phyloP scores from a whole-genome alignment of 1,284 basidiomycete genomes.

The Pseudozyma thailandica region DNA sequence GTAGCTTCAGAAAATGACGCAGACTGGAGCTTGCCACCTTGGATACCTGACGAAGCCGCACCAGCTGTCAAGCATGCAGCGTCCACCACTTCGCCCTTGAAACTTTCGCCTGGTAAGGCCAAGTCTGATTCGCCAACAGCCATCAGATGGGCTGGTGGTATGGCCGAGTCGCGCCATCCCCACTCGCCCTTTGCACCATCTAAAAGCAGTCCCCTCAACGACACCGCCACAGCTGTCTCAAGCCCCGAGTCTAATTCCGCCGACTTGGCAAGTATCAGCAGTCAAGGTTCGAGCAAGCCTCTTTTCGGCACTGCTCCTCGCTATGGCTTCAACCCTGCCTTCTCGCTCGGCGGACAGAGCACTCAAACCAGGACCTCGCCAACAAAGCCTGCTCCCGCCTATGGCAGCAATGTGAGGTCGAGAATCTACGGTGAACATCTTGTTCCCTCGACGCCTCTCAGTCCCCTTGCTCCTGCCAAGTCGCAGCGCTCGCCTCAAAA shows the following conservation, averaged over 20 bases:
- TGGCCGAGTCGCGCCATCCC: background rate
- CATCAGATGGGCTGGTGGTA: slow-evolving; percentile 4
- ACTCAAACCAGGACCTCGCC: slow-evolving; percentile 7
- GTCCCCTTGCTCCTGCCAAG: slow-evolving; percentile 9
- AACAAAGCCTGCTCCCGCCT: slow-evolving; percentile 27
- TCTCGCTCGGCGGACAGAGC: slow-evolving; percentile 21
- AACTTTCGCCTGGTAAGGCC: slow-evolving; percentile 6
- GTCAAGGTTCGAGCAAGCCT: slow-evolving; percentile 18
- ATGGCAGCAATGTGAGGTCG: slow-evolving; percentile 22
- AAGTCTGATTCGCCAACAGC: slow-evolving; percentile 11
- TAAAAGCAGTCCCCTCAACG: slow-evolving; percentile 14
- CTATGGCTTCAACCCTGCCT: slow-evolving; percentile 32
- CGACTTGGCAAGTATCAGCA: slow-evolving; percentile 2
- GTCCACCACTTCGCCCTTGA: background rate
- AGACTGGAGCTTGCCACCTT: too few species aligned
- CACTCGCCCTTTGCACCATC: slow-evolving; percentile 8
- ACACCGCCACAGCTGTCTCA: background rate
- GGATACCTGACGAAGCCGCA: too few species aligned
- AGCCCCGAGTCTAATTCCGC: slow-evolving; percentile 3
- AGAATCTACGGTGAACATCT: slow-evolving; percentile 21
- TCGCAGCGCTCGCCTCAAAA: slow-evolving; percentile 3
- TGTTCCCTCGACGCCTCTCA: slow-evolving; percentile 5
- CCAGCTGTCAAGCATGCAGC: background rate
- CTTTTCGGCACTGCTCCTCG: slow-evolving; percentile 13
- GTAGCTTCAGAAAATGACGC: slow-evolving; percentile 5